Evolutionary conservation across 768 basidiomycete species (phyloP).

Genomic region (Piloderma croceum): DNA sequence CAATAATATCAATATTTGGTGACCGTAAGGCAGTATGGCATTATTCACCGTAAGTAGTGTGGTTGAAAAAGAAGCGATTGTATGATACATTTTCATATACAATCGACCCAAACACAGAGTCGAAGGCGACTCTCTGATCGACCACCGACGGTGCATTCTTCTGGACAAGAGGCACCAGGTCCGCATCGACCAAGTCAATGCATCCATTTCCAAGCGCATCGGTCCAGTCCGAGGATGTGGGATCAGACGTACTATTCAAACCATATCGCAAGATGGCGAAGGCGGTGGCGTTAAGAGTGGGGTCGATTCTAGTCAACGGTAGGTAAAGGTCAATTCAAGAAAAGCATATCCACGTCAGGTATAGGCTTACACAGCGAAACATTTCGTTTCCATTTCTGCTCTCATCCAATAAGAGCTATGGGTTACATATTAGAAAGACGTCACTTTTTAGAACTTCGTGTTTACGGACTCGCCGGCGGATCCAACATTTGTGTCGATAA

Average conservation of each 20-base stretch:
- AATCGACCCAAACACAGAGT: no score
- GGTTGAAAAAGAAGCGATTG: background rate
- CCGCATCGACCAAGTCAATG: background rate
- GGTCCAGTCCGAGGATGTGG: background rate
- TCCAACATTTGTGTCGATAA: no score
- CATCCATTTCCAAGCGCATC: background rate
- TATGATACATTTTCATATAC: background rate
- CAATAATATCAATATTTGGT: background rate
- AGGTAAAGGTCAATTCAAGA: no score
- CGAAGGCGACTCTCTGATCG: no score
- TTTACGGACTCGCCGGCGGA: no score
- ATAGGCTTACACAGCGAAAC: background rate
- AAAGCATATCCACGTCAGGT: background rate
- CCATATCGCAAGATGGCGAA: conserved; percentile 1
- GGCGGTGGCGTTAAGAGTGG: background rate
- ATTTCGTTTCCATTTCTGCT: background rate
- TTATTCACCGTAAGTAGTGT: conserved; percentile 1
- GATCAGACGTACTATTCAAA: background rate
- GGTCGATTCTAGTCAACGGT: no score
- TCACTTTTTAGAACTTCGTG: no score
- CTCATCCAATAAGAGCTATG: no score
- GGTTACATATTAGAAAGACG: no score
- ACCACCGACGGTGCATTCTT: background rate
- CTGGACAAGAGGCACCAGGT: background rate
- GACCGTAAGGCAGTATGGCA: background rate